These are phyloP conservation scores for Nevesoporus exiguus DNA, from an alignment of 768 basidiomycete genomes.

Conservation along the genomic window DNA sequence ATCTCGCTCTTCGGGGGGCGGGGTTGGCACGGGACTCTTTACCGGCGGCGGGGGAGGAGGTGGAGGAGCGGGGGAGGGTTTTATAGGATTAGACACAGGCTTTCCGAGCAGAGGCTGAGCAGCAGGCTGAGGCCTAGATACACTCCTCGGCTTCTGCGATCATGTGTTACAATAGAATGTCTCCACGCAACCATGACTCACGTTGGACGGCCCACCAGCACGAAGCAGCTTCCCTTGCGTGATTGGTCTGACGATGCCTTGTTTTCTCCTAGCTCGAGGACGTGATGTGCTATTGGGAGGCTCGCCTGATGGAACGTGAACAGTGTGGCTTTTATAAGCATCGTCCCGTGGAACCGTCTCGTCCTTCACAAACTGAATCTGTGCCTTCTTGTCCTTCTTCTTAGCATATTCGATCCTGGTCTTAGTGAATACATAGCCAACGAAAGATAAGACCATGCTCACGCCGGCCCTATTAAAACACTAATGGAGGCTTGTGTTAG, in stretches of 20 bases:
- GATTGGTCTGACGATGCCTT: conserved; percentile 81
- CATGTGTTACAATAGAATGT: conserved; percentile 1
- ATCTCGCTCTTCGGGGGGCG: conserved; percentile 58
- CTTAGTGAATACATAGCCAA: conserved; percentile 12
- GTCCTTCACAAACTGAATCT: conserved; percentile 86
- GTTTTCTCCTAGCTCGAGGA: conserved; percentile 83
- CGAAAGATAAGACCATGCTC: conserved; percentile 30
- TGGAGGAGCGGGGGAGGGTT: conserved; percentile 21
- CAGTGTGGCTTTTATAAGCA: conserved; percentile 88
- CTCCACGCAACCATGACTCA: conserved; percentile 24
- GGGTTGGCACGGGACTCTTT: conserved; percentile 46
- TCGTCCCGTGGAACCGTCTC: conserved; percentile 78
- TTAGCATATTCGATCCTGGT: conserved; percentile 82
- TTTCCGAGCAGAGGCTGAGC: conserved; percentile 61
- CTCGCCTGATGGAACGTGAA: conserved; percentile 87
- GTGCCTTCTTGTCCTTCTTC: conserved; percentile 93
- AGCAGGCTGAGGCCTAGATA: conserved; percentile 38
- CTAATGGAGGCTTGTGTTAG: conserved; percentile 74
- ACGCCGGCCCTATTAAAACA: conserved; percentile 76
- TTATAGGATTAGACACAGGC: conserved; percentile 34
- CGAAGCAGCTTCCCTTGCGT: conserved; percentile 79
- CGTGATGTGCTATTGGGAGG: conserved; percentile 75
- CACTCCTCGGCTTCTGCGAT: conserved; percentile 42
- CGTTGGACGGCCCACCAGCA: conserved; percentile 70
- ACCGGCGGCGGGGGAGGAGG: conserved; percentile 39